Conservation (phyloP, 1,284 basidiomycete species). For the Schizopora paradoxa region DNA sequence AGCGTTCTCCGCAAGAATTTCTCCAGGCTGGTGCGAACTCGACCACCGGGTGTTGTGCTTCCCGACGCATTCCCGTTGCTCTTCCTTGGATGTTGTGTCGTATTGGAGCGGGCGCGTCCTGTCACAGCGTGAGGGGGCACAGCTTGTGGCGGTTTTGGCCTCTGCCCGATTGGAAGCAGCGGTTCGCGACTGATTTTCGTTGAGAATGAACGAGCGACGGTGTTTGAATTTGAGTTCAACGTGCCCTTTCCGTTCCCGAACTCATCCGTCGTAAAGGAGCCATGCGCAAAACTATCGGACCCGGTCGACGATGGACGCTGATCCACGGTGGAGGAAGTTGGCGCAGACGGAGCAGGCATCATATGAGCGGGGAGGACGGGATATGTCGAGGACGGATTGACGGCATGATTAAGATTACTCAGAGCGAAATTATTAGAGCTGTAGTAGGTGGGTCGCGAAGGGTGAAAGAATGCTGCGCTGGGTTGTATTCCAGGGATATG, state of each 20-base stretch:
- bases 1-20: conserved; percentile 15
- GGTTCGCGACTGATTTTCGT: conserved; percentile 62
- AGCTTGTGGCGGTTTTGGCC: conserved; percentile 9
- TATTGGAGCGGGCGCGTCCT: not conserved
- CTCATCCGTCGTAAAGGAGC: conserved; percentile 14
- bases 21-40: conserved; percentile 16
- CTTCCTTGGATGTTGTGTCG: not conserved
- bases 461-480: conserved; percentile 68
- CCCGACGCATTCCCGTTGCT: conserved; percentile 9
- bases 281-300: conserved; percentile 16
- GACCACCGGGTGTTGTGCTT: conserved; percentile 13
- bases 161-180: conserved; percentile 43
- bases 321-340: conserved; percentile 21
- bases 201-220: conserved; percentile 11
- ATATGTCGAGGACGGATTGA: conserved; percentile 2
- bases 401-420: not conserved
- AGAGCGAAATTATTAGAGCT: conserved; percentile 29
- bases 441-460: conserved; percentile 49
- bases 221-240: not conserved
- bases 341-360: conserved; percentile 24
- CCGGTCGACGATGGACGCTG: conserved; percentile 12
- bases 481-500: conserved; percentile 71
- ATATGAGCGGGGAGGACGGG: conserved; percentile 7
- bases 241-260: conserved; percentile 1
- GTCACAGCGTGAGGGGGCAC: not conserved